A percentile compares a stretch with the other conserved stretches of the same genome.
phyloP scores from a whole-genome alignment of 306 rosid species.

The Quercus variabilis region DNA sequence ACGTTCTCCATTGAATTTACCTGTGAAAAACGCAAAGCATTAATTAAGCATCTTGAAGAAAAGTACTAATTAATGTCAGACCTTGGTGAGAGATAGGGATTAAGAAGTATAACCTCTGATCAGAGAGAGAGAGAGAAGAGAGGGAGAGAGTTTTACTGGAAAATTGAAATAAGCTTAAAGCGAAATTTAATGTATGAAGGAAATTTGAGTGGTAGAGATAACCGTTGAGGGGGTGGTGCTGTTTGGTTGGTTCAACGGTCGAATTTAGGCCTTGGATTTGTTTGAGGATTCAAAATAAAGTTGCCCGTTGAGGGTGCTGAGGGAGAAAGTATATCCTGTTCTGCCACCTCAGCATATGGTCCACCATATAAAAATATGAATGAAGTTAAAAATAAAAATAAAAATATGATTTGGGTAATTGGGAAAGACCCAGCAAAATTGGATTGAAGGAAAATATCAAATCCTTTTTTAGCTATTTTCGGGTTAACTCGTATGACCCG shows the following conservation, averaged over 20 bases:
- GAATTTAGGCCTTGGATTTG: background rate
- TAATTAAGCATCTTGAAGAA: background rate
- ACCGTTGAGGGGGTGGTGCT: conserved; percentile 25
- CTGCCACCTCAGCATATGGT: no score
- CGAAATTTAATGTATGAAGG: background rate
- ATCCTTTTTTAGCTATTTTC: no score
- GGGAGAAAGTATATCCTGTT: no score
- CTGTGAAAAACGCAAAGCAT: background rate
- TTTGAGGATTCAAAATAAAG: conserved; percentile 1
- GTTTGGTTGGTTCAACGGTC: conserved; percentile 37
- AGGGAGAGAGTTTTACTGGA: background rate
- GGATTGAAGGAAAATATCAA: no score
- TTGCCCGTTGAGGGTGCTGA: background rate
- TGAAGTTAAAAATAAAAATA: no score
- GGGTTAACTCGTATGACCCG: no score
- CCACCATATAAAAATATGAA: no score
- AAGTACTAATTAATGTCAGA: background rate
- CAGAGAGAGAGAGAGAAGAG: background rate
- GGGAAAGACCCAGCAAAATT: no score
- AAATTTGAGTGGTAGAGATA: background rate
- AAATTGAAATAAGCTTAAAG: background rate
- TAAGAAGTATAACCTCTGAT: background rate
- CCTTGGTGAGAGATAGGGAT: background rate
- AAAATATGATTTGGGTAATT: no score
- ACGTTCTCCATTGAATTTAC: conserved; percentile 39